Evolutionary conservation across 805 yeast genomes (phyloP).

Genomic region (Hanseniaspora pseudoguilliermondii): DNA sequence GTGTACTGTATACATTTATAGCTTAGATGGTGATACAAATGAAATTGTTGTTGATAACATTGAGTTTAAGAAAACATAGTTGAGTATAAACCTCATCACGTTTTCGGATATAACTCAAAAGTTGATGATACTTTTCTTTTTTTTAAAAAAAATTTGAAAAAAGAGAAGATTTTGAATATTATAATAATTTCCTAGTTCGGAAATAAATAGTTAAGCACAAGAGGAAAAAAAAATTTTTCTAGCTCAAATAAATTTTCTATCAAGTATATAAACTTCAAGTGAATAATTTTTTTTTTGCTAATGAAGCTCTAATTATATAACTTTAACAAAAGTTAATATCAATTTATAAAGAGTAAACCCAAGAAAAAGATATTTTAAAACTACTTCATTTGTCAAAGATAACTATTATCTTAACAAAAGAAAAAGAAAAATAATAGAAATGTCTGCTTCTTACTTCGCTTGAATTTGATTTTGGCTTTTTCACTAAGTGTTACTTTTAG

Average conservation of each 20-base stretch:
- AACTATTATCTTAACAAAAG: not conserved
- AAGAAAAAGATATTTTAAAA: not conserved
- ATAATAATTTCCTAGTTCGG: no score
- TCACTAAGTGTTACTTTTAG: not conserved
- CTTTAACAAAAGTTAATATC: no score
- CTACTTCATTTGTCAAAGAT: not conserved
- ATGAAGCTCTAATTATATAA: no score
- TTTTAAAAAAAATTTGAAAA: no score
- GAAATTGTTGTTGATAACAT: constrained; percentile 89
- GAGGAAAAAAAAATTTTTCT: not conserved
- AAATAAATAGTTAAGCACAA: not conserved
- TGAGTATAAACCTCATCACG: no score
- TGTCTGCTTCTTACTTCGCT: not conserved
- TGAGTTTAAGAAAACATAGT: constrained; percentile 42
- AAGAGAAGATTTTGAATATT: no score
- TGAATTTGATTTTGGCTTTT: not conserved
- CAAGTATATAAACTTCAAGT: not conserved
- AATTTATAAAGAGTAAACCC: not conserved
- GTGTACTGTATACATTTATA: constrained; percentile 76
- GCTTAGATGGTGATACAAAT: constrained; percentile 44
- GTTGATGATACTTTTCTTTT: no score
- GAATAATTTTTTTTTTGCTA: not conserved
- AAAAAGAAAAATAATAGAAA: not conserved
- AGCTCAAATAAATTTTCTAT: not conserved
- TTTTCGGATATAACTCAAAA: no score